Base-by-base conservation (phyloP, 2,329 filamentous ascomycete species). In the Colletotrichum echinochloae region DNA sequence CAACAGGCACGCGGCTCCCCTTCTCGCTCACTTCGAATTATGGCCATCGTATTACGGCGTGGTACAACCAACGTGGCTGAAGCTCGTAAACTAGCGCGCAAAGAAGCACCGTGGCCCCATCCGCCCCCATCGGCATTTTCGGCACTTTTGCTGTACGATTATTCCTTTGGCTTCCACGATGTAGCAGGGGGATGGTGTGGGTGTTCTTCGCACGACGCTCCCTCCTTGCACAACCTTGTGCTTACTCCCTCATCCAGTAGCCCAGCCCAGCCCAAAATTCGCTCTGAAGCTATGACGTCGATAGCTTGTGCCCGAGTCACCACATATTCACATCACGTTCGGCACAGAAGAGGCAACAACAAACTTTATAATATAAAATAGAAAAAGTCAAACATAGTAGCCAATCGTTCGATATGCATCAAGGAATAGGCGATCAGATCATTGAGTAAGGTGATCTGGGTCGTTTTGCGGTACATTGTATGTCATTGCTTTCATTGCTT, bases 221-320 rank as follows among this genome's bases (percentile, higher is more conserved):
- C 20, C n/a, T 28, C 41, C 41, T 49, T 20, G 37, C 8, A 23
- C 20, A 49, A 35, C 37, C 39, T 44, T n/a, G 37, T 33, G 20
- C 30, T 23, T 28, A 41, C 56, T 3, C 39, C 56, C 61, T 56
- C 12, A n/a, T 26, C 56, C 35, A n/a, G 30, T 28, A 62, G 35
- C 14, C 14, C 35, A 30, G 48, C 48, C n/a, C n/a, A n/a, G n/a
- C n/a, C n/a, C n/a, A n/a, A n/a, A n/a, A n/a, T n/a, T 26, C 52
- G 37, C 28, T 28, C 18, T 8, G 46, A 48, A 7, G 49, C 12
- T 14, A 66, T 70, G 67, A 70, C 67, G 63, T 70, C 56, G 28
- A 61, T 20, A 63, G 67, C 56, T 56, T 54, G 39, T 41, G 28
- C 33, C 35, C 41, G 39, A 37, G 44, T 61, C 20, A n/a, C 30